Base-by-base conservation (phyloP, 2,329 filamentous ascomycete genomes). In the Penicillium italicum region DNA sequence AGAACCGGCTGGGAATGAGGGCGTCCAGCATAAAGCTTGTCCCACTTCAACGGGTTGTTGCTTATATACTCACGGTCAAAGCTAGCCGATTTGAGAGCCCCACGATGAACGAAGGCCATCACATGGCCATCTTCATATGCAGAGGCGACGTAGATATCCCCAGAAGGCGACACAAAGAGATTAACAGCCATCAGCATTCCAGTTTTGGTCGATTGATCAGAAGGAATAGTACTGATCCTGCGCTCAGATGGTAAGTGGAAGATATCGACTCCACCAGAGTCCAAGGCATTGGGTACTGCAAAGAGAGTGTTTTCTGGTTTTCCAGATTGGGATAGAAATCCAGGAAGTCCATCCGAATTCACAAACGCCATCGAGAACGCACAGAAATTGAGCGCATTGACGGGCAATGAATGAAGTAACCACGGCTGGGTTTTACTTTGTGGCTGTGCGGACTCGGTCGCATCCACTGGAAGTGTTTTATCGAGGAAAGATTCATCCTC, bases 371-470 rank as follows among this genome's bases (percentile, higher is more conserved):
- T 69, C 7, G 60, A 74, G 69, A 56, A 77, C 57, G 68, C 86
- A 87, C 94, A 99, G 71, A 97, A 99, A 69, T 97, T 99, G 76
- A 97, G 83, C 1, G 93, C 91, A 68, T 97, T 97, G 41, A 97
- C 91, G 5, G 89, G 80, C 5, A 99, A 77, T 4, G 89, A 82
- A 72, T 96, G 84, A 22, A 96, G 73, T n/a, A 97, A 77, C 91
- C 90, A 96, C 30, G 94, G 94, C 65, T 72, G 67, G 16, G 50
- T 59, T 24, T 86, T 81, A 18, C 81, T 82, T 30, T 69, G 60
- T 76, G 81, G 24, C 33, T 60, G 36, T 28, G 55, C 72, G 43
- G 72, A 74, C 28, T 71, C 72, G 1, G 70, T 76, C 44, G 76
- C 74, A 58, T 95, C 90, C 31, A 93, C 81, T 0, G 93, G 93